Base-by-base conservation (phyloP, 768 basidiomycete species). In the Mycena rebaudengoi region DNA sequence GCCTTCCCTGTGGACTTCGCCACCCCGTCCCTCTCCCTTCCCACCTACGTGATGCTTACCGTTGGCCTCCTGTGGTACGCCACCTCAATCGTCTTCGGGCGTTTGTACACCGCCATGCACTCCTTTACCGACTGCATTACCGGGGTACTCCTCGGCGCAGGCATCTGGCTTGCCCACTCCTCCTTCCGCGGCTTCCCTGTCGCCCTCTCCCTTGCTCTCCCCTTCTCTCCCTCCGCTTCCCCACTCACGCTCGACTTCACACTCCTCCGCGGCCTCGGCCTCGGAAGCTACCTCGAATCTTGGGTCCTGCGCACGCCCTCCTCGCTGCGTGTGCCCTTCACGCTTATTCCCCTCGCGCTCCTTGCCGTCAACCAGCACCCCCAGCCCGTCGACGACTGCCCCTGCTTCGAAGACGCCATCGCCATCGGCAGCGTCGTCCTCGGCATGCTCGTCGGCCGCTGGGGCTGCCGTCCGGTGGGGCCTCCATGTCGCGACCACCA, bases 381-480 rank as follows among this genome's bases (percentile, higher is more conserved):
- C 0, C 91, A 96, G 68, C 97, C 97, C 0, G 92, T 97, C 10
- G 96, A 99, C 60, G 95, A 97, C 70, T 98, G 97, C 68, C 97
- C 97, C 2, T 98, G 97, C 76, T 99, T 98, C 76, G 97, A 98
- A 73, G 97, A 99, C 71, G 94, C 96, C 4, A 96, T 98, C 51
- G 95, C 97, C 0, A 91, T 96, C 66, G 78, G 92, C n/a, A 90
- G 92, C 25, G 95, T 95, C 40, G 82, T 93, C 18, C 80, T 91
- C 33, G 97, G 97, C n/a, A 79, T 83, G 20, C 78, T 86, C 23
- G 73, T 95, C 0, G 88, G 87, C 0, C 82, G 85, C 43, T 98
- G 96, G 95, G 81, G 75, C 28, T n/a, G 82, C 82, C 71, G 68
- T 74, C 12, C 82, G 81, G 37, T 74, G 76, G 40, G 83, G 80